A percentile compares a stretch with the other conserved stretches of the same genome.
Evolutionary conservation across 345 rosid species (phyloP).

Genomic region (Microthlaspi erraticum): DNA sequence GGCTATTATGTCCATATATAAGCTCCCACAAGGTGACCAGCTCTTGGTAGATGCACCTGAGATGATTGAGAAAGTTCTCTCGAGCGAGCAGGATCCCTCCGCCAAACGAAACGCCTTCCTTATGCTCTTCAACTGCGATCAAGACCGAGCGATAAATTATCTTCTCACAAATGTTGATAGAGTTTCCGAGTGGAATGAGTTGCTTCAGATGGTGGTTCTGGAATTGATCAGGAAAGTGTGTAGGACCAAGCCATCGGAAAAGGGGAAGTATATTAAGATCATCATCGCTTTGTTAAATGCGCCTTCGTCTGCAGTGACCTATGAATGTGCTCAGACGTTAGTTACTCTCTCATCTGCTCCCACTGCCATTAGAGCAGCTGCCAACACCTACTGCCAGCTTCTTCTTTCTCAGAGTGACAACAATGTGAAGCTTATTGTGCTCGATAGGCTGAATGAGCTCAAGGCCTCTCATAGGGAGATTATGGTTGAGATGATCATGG

Average conservation of each 20-base stretch:
- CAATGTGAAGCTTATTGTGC: slow-evolving; percentile 85
- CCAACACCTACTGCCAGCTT: slow-evolving; percentile 79
- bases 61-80: slow-evolving; percentile 65
- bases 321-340: slow-evolving; percentile 72
- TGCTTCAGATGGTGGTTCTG: slow-evolving; percentile 73
- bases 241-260: slow-evolving; percentile 62
- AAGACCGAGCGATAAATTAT: slow-evolving; percentile 63
- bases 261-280: slow-evolving; percentile 72
- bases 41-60: slow-evolving; percentile 75
- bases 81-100: slow-evolving; percentile 67
- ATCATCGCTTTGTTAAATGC: slow-evolving; percentile 67
- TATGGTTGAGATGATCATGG: slow-evolving; percentile 86
- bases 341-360: slow-evolving; percentile 89
- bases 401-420: slow-evolving; percentile 85
- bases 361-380: slow-evolving; percentile 78
- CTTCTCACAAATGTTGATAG: slow-evolving; percentile 63
- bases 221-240: slow-evolving; percentile 74
- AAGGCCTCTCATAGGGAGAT: slow-evolving; percentile 69
- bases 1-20: slow-evolving; percentile 74
- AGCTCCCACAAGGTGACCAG: slow-evolving; percentile 78
- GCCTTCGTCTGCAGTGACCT: slow-evolving; percentile 67
- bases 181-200: slow-evolving; percentile 68
- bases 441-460: slow-evolving; percentile 78
- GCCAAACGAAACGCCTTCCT: slow-evolving; percentile 74
- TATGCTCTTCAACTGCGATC: slow-evolving; percentile 71